Percentiles rank a stretch among this genome's conserved stretches.
These are phyloP conservation scores for Daldinia sp. DNA, from an alignment of 2,329 filamentous ascomycete species.

Conservation along the genomic window DNA sequence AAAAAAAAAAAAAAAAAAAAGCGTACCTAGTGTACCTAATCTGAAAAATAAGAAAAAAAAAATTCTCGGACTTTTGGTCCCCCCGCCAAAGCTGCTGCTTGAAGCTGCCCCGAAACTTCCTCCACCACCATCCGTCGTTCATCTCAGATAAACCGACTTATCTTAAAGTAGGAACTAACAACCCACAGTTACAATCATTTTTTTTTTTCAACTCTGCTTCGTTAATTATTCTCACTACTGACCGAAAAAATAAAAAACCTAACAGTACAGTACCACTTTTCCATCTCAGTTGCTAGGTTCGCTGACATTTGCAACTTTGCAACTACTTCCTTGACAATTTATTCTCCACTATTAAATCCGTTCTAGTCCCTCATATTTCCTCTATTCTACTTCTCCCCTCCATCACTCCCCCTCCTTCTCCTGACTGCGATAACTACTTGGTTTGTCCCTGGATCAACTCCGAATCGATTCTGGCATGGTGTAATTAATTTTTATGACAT, in stretches of 20 bases:
- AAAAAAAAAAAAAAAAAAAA: constrained; percentile 13
- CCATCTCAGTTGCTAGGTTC: too few relatives aligned
- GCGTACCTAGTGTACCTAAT: background rate
- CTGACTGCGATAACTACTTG: background rate
- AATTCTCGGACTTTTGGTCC: constrained; percentile 34
- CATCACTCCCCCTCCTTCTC: background rate
- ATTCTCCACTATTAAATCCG: background rate
- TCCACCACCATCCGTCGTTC: constrained; percentile 32
- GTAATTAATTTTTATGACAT: constrained; percentile 38
- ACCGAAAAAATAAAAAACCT: background rate
- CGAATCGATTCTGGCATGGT: constrained; percentile 37
- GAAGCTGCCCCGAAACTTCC: constrained; percentile 36
- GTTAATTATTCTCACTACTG: background rate
- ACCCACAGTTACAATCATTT: constrained; percentile 5
- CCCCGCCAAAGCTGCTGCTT: constrained; percentile 29
- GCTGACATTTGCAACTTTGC: too few relatives aligned
- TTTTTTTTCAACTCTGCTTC: background rate
- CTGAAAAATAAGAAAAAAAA: constrained; percentile 20
- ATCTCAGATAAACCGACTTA: background rate
- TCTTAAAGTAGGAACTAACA: constrained; percentile 4
- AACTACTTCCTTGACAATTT: background rate
- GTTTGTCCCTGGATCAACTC: constrained; percentile 7
- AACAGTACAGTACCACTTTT: background rate
- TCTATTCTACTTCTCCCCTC: background rate
- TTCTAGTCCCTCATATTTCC: background rate